phyloP scores from a whole-genome alignment of 2,329 filamentous ascomycete genomes.

The Tolypocladium cylindrosporum region DNA sequence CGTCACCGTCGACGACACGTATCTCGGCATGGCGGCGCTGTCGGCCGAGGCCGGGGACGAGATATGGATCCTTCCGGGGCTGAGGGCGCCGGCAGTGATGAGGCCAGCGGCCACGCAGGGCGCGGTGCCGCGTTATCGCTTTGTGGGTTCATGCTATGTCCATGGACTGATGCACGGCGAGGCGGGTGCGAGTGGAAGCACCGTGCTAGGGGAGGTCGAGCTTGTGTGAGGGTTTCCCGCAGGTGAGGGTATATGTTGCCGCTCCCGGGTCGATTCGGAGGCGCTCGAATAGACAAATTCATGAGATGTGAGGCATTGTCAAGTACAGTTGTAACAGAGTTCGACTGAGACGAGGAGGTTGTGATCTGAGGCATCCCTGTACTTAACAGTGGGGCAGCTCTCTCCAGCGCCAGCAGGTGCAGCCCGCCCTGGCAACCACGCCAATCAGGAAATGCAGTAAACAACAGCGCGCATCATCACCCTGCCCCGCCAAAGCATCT shows the following conservation, averaged over 20 bases:
- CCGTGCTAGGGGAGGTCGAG: constrained; percentile 3
- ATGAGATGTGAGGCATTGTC: neutral
- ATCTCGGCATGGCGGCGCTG: constrained; percentile 11
- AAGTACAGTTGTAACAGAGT: neutral
- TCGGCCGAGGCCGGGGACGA: constrained; percentile 9
- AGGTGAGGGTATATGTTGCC: neutral
- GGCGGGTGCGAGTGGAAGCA: constrained; percentile 2
- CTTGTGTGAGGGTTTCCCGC: neutral
- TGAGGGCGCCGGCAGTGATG: constrained; percentile 9
- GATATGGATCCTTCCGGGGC: constrained; percentile 12
- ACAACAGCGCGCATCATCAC: constrained; percentile 7
- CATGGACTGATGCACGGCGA: constrained; percentile 14
- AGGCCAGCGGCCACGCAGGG: neutral
- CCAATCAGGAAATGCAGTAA: constrained; percentile 21
- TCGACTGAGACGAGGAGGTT: too few relatives aligned
- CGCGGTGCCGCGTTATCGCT: constrained; percentile 2
- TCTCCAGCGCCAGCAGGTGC: neutral
- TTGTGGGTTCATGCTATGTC: constrained; percentile 11
- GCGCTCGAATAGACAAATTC: neutral
- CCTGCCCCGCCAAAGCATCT: neutral
- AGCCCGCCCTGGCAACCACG: constrained; percentile 17
- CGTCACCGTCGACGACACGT: constrained; percentile 8
- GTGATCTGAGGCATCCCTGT: neutral
- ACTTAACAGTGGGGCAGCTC: neutral
- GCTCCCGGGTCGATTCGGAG: neutral